These are phyloP conservation scores for Takakia lepidozioides DNA, from an alignment of 225 moss, liverwort and hornwort genomes.

Conservation along the genomic window DNA sequence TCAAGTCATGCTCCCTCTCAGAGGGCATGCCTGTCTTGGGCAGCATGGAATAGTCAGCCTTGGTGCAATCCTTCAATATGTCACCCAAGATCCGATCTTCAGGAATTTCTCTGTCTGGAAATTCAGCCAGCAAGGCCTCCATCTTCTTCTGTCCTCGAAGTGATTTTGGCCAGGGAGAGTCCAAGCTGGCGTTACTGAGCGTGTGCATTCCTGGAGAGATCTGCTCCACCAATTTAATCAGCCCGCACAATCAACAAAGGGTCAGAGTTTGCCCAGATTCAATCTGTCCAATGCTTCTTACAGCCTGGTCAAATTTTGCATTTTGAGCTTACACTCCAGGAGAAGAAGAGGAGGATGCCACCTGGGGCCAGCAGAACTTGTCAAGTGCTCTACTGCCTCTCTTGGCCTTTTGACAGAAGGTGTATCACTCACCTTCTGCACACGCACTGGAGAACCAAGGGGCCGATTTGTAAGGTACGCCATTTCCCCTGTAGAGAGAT, in stretches of 20 bases:
- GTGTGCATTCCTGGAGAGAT: conserved; percentile 57
- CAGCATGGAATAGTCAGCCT: conserved; percentile 20
- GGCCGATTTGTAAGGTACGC: conserved; percentile 72
- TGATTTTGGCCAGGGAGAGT: conserved; percentile 69
- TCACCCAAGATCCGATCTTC: conserved; percentile 44
- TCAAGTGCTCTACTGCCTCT: no score
- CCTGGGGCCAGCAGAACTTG: background rate
- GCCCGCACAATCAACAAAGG: no score
- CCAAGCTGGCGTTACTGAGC: conserved; percentile 69
- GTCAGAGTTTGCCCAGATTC: no score
- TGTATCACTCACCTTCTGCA: conserved; percentile 29
- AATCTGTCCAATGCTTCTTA: no score
- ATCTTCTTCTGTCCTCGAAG: conserved; percentile 57
- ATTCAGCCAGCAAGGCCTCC: conserved; percentile 34
- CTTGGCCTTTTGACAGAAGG: no score
- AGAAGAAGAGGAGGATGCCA: background rate
- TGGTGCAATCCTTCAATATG: conserved; percentile 39
- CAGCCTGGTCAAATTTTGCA: no score
- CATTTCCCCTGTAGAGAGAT: conserved; percentile 59
- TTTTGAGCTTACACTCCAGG: no score
- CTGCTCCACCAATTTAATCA: no score
- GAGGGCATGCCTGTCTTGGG: conserved; percentile 39
- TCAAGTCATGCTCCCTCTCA: conserved; percentile 22
- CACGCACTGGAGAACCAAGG: conserved; percentile 15
- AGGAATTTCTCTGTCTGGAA: conserved; percentile 26